These are phyloP conservation scores for Mycena metata DNA, from an alignment of 768 basidiomycete genomes.

Conservation along the genomic window DNA sequence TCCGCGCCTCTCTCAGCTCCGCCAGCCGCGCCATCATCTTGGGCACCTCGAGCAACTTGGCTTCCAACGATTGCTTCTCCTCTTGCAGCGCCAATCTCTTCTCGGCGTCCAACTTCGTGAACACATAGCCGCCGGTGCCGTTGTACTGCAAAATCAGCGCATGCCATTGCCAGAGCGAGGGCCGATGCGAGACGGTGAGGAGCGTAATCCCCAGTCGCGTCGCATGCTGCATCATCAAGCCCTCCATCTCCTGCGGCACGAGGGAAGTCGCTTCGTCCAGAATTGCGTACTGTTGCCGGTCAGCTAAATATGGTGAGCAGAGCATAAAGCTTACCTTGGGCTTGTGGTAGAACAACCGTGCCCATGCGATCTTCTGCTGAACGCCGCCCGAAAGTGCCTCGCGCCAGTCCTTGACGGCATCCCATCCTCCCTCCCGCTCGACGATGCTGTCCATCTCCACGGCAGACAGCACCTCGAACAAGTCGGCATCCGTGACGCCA, in stretches of 20 bases:
- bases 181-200: constrained; percentile 94
- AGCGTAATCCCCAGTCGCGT: constrained; percentile 90
- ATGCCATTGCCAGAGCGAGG: constrained; percentile 95
- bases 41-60: constrained; percentile 90
- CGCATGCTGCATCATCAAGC: constrained; percentile 94
- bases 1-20: constrained; percentile 62
- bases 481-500: constrained; percentile 79
- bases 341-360: constrained; percentile 93
- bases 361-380: constrained; percentile 98
- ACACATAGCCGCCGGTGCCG: constrained; percentile 95
- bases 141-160: constrained; percentile 91
- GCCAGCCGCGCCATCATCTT: constrained; percentile 84
- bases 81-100: constrained; percentile 91
- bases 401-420: constrained; percentile 90
- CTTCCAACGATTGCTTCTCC: constrained; percentile 91
- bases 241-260: constrained; percentile 93
- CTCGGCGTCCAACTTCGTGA: constrained; percentile 92
- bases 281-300: constrained; percentile 82
- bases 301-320: neutral
- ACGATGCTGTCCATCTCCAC: constrained; percentile 91
- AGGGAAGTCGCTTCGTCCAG: constrained; percentile 97
- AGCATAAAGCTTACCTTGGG: constrained; percentile 74
- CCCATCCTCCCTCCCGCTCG: constrained; percentile 98
- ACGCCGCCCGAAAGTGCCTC: constrained; percentile 95
- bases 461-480: constrained; percentile 76